A percentile compares a stretch with the other conserved stretches of the same genome.
Conservation (phyloP, 352 stramenopile species). For the Poterioochromonas sp. region DNA sequence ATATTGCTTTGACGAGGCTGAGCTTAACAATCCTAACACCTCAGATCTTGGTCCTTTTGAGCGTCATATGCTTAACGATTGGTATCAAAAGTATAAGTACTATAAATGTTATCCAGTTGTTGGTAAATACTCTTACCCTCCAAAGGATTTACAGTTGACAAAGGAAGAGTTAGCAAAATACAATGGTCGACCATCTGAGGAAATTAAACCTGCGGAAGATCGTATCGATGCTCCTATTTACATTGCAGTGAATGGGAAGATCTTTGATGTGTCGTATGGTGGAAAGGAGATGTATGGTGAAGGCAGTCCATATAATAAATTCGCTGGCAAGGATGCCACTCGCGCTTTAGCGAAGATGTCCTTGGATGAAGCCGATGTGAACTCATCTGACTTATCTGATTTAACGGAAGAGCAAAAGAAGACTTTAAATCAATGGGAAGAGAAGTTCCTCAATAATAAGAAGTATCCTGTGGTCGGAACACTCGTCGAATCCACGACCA, state of each 20-base stretch:
- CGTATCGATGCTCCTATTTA: slow-evolving; percentile 81
- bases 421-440: slow-evolving; percentile 88
- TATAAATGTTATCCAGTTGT: slow-evolving; percentile 90
- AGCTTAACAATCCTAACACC: slow-evolving; percentile 57
- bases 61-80: slow-evolving; percentile 65
- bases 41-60: slow-evolving; percentile 53
- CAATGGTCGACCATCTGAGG: neutral
- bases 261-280: slow-evolving; percentile 94
- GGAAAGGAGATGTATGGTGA: slow-evolving; percentile 86
- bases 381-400: slow-evolving; percentile 75
- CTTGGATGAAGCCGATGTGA: slow-evolving; percentile 80
- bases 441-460: slow-evolving; percentile 79
- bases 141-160: slow-evolving; percentile 16
- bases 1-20: slow-evolving; percentile 85
- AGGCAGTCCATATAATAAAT: slow-evolving; percentile 83
- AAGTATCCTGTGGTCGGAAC: slow-evolving; percentile 88
- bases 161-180: slow-evolving; percentile 3
- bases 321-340: slow-evolving; percentile 87
- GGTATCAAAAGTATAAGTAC: slow-evolving; percentile 86
- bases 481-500: slow-evolving; percentile 37
- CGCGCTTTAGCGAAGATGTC: slow-evolving; percentile 89
- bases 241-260: slow-evolving; percentile 78
- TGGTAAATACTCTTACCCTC: slow-evolving; percentile 43
- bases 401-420: slow-evolving; percentile 80
- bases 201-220: slow-evolving; percentile 43